A percentile compares a stretch with the other conserved stretches of the same genome.
These are phyloP conservation scores for Rusavskia elegans DNA, from an alignment of 495 filamentous ascomycete species.

Conservation along the genomic window DNA sequence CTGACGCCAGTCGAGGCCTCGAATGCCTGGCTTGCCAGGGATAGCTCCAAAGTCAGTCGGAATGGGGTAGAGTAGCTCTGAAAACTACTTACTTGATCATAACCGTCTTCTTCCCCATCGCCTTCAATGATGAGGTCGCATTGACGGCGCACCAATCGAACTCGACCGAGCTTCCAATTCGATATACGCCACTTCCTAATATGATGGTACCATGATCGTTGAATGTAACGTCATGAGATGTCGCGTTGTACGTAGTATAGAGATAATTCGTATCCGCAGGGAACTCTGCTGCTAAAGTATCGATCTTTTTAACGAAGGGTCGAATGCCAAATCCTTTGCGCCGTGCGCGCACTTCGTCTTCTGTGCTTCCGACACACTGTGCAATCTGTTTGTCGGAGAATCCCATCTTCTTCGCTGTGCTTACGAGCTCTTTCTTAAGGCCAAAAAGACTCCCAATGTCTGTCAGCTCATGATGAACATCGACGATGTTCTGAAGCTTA, in stretches of 20 bases:
- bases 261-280: constrained; percentile 95
- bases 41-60: no score
- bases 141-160: constrained; percentile 99
- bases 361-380: constrained; percentile 62
- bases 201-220: constrained; percentile 85
- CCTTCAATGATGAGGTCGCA: constrained; percentile 66
- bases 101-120: constrained; percentile 92
- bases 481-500: constrained; percentile 92
- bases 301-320: constrained; percentile 94
- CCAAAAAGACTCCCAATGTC: constrained; percentile 75
- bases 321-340: constrained; percentile 71
- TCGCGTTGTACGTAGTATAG: constrained; percentile 96
- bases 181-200: constrained; percentile 86
- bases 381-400: constrained; percentile 97
- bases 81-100: constrained; percentile 70
- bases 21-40: no score
- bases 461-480: constrained; percentile 75
- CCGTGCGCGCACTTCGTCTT: constrained; percentile 78
- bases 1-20: no score
- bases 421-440: constrained; percentile 69
- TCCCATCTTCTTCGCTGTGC: constrained; percentile 89
- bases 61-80: no score
- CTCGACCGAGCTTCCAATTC: constrained; percentile 93
- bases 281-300: constrained; percentile 93
- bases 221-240: constrained; percentile 88